These are phyloP conservation scores for Calycina herbarum DNA, from an alignment of 2,329 filamentous ascomycete genomes.

Conservation along the genomic window DNA sequence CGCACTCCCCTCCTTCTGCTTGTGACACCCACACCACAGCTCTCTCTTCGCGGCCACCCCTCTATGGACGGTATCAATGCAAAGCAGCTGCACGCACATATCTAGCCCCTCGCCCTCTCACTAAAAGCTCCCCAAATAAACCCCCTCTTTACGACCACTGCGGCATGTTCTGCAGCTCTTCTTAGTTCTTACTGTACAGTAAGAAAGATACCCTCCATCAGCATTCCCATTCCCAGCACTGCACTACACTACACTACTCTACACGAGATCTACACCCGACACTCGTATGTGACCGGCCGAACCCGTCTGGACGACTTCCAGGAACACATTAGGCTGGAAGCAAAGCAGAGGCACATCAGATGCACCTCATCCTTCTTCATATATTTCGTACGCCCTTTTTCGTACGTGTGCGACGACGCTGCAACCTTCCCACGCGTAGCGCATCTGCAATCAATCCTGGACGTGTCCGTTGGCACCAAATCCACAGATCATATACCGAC, in stretches of 20 bases:
- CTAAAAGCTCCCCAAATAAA: conserved; percentile 1
- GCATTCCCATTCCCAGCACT: background rate
- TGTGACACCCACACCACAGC: conserved; percentile 4
- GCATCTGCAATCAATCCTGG: background rate
- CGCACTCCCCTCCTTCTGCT: background rate
- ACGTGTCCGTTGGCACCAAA: background rate
- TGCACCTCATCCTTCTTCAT: background rate
- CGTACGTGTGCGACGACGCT: conserved; percentile 1
- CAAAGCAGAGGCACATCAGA: background rate
- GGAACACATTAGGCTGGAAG: conserved; percentile 7
- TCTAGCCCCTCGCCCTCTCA: background rate
- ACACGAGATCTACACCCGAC: conserved; percentile 4
- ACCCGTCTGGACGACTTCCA: background rate
- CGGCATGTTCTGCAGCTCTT: background rate
- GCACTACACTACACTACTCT: background rate
- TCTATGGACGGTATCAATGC: conserved; percentile 1
- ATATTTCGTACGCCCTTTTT: background rate
- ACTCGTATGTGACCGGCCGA: conserved; percentile 6
- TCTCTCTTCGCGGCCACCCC: background rate
- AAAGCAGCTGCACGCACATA: conserved; percentile 3
- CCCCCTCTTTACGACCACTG: background rate
- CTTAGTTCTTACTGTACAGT: background rate
- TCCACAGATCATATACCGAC: background rate
- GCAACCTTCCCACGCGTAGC: conserved; percentile 7
- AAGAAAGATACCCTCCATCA: background rate